Evolutionary conservation across 2,329 filamentous ascomycete genomes (phyloP).

Genomic region (Myriosclerotinia scirpicola): DNA sequence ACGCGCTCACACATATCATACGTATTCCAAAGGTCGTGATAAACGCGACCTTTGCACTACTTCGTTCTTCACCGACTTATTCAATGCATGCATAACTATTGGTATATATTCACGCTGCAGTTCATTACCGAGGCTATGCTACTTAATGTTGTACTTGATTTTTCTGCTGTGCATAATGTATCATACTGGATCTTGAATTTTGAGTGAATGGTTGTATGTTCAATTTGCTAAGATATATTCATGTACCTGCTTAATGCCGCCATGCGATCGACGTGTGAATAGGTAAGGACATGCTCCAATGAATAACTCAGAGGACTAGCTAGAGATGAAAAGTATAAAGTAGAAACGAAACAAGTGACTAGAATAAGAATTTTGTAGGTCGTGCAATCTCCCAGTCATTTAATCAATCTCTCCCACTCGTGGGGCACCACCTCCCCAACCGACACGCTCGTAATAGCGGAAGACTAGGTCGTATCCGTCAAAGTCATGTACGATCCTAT

Average conservation of each 20-base stretch:
- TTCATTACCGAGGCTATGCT: not conserved
- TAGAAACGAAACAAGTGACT: conserved; percentile 9
- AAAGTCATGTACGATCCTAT: conserved; percentile 95
- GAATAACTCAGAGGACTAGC: not conserved
- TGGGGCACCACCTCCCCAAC: conserved; percentile 52
- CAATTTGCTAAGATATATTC: conserved; percentile 2
- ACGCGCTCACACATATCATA: not conserved
- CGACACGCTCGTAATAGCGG: conserved; percentile 90
- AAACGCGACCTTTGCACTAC: conserved; percentile 1
- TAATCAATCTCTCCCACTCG: conserved; percentile 39
- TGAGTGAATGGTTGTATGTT: not conserved
- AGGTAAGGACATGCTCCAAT: not conserved
- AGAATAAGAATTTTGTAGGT: not conserved
- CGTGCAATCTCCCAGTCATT: conserved; percentile 6
- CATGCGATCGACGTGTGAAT: not conserved
- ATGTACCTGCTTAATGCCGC: not conserved
- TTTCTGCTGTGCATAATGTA: conserved; percentile 17
- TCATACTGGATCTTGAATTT: conserved; percentile 3
- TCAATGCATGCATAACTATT: conserved; percentile 17
- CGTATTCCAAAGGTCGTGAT: not conserved
- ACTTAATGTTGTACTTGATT: not conserved
- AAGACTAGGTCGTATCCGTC: conserved; percentile 98
- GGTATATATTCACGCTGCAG: not conserved
- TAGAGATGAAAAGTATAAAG: conserved; percentile 9
- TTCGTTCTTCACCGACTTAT: no score